A percentile compares a stretch with the other conserved stretches of the same genome.
These are phyloP conservation scores for Vaccinium myrtillus DNA, from an alignment of 148 eudicot species.

Conservation along the genomic window DNA sequence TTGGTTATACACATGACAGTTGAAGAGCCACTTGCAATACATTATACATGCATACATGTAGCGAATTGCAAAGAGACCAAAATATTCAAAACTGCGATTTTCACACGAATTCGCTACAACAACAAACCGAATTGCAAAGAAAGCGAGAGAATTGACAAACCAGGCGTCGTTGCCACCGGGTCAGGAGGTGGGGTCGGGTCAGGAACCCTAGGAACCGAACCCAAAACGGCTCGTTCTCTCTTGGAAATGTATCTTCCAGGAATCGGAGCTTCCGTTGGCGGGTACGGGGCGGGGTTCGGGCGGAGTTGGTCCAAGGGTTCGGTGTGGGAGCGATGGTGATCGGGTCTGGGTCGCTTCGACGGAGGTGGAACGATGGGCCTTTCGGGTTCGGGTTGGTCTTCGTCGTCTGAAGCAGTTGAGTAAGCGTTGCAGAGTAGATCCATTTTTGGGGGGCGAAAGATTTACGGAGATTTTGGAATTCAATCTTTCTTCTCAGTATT, in stretches of 20 bases:
- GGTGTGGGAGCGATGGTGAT: background rate
- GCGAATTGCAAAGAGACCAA: too few species aligned
- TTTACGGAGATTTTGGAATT: background rate
- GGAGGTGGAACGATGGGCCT: conserved; percentile 23
- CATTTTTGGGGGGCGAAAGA: conserved; percentile 21
- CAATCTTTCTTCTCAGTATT: too few species aligned
- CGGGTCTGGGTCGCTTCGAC: conserved; percentile 28
- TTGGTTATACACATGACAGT: too few species aligned
- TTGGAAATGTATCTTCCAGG: conserved; percentile 52
- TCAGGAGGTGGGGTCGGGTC: conserved; percentile 8
- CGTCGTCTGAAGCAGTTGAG: conserved; percentile 42
- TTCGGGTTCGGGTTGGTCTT: conserved; percentile 10
- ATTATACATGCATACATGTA: too few species aligned
- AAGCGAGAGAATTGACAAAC: conserved; percentile 19
- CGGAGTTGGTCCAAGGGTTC: conserved; percentile 8
- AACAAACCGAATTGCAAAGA: background rate
- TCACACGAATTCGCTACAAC: too few species aligned
- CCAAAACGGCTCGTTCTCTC: conserved; percentile 39
- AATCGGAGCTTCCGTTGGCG: conserved; percentile 27
- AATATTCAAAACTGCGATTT: too few species aligned
- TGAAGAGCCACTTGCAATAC: too few species aligned
- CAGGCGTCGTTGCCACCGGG: conserved; percentile 19
- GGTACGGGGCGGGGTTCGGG: conserved; percentile 10
- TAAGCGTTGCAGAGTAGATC: conserved; percentile 45
- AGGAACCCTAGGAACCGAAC: conserved; percentile 12